Percentiles rank a stretch among this genome's conserved stretches.
Evolutionary conservation across 495 filamentous ascomycete genomes (phyloP).

Genomic region (Aspergillus saccharolyticus): DNA sequence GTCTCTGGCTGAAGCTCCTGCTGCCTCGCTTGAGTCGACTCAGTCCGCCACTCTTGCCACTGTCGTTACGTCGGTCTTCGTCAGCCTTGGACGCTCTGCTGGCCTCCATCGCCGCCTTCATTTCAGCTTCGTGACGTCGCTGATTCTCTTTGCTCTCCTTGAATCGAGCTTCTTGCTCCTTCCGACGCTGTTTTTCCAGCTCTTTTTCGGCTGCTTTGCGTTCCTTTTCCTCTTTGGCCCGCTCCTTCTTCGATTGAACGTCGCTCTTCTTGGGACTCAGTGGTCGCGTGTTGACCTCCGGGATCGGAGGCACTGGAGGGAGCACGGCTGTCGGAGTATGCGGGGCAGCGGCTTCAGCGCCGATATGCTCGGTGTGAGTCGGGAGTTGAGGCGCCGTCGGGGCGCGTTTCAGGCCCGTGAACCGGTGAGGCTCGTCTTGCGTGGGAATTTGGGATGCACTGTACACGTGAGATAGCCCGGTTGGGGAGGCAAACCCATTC

Average conservation of each 20-base stretch:
- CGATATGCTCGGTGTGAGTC: constrained; percentile 30
- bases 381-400: constrained; percentile 54
- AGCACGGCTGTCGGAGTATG: constrained; percentile 11
- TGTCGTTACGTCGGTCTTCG: constrained; percentile 41
- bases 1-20: constrained; percentile 54
- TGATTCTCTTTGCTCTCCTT: constrained; percentile 47
- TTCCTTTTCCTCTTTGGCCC: constrained; percentile 57
- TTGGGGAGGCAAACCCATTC: constrained; percentile 34
- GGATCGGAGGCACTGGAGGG: constrained; percentile 37
- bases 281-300: constrained; percentile 24
- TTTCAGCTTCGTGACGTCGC: constrained; percentile 53
- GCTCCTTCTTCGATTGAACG: constrained; percentile 42
- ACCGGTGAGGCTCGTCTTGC: constrained; percentile 43
- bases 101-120: constrained; percentile 53
- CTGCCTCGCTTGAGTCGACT: constrained; percentile 50
- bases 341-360: constrained; percentile 20
- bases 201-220: constrained; percentile 64
- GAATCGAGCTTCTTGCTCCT: constrained; percentile 51
- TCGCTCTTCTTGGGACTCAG: constrained; percentile 45
- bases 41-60: constrained; percentile 35
- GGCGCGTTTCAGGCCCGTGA: constrained; percentile 53
- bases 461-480: constrained; percentile 35
- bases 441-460: constrained; percentile 38
- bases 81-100: constrained; percentile 49
- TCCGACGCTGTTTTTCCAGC: constrained; percentile 59